phyloP scores from a whole-genome alignment of 352 stramenopile species.

The Globisporangium yorkense region DNA sequence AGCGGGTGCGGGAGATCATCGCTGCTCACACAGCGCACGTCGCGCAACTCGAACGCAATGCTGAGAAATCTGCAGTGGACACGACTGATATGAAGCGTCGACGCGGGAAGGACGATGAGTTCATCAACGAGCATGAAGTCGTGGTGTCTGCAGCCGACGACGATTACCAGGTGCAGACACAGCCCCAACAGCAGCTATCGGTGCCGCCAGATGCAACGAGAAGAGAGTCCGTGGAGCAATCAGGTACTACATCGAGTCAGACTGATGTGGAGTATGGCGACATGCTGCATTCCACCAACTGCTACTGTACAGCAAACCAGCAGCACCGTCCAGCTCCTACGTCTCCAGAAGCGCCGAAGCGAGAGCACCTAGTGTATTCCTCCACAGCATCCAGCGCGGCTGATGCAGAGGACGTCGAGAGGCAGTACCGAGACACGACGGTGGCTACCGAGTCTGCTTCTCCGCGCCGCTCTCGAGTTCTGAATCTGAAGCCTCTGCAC shows the following conservation, averaged over 20 bases:
- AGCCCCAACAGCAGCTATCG: background rate
- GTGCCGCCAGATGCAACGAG: background rate
- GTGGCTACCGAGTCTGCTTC: background rate
- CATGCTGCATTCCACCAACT: background rate
- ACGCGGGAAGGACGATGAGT: background rate
- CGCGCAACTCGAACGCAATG: background rate
- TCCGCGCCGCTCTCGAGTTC: background rate
- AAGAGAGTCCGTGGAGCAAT: background rate
- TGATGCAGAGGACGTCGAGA: background rate
- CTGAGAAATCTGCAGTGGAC: background rate
- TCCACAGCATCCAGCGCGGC: background rate
- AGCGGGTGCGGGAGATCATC: conserved; percentile 9
- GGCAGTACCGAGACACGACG: background rate
- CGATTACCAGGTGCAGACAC: background rate
- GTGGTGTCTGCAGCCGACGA: background rate
- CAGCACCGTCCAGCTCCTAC: background rate
- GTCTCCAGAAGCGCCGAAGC: background rate
- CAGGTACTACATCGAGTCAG: background rate
- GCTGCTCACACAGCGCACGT: conserved; percentile 2
- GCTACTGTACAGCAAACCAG: background rate
- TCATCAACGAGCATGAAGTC: background rate
- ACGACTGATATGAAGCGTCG: background rate
- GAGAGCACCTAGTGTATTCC: background rate
- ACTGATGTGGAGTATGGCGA: background rate
- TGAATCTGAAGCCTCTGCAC: background rate